These are phyloP conservation scores for Anacardium occidentale DNA, from an alignment of 345 rosid species.

Conservation along the genomic window DNA sequence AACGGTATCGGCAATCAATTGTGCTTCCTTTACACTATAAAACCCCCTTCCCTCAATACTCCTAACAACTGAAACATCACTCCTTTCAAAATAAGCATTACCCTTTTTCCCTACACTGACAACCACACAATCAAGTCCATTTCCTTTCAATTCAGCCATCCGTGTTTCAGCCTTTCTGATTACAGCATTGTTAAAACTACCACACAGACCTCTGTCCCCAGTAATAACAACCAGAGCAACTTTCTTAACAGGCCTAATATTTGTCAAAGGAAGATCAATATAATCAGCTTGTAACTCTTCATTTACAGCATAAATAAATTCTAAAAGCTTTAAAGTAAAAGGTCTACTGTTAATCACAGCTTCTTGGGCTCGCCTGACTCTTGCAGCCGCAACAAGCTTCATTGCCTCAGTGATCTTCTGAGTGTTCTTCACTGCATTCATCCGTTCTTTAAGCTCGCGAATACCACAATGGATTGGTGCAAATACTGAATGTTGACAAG, in stretches of 20 bases:
- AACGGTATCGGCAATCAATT: slow-evolving; percentile 72
- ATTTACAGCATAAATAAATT: slow-evolving; percentile 49
- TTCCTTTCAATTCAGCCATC: slow-evolving; percentile 51
- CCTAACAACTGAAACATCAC: slow-evolving; percentile 42
- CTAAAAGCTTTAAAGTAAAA: slow-evolving; percentile 57
- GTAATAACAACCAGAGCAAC: slow-evolving; percentile 68
- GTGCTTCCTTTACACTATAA: slow-evolving; percentile 82
- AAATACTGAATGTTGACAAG: slow-evolving; percentile 3
- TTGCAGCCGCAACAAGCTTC: slow-evolving; percentile 85
- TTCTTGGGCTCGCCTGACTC: slow-evolving; percentile 79
- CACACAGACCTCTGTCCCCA: slow-evolving; percentile 81
- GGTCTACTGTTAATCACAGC: slow-evolving; percentile 79
- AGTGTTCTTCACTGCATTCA: slow-evolving; percentile 56
- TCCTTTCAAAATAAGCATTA: slow-evolving; percentile 64
- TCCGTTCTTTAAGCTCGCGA: slow-evolving; percentile 62
- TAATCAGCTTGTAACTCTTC: slow-evolving; percentile 58
- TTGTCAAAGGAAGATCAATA: slow-evolving; percentile 64
- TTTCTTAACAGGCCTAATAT: slow-evolving; percentile 66
- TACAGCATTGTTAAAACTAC: slow-evolving; percentile 73
- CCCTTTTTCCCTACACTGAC: slow-evolving; percentile 87
- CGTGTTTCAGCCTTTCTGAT: slow-evolving; percentile 56
- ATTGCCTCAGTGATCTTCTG: slow-evolving; percentile 80
- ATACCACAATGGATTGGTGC: slow-evolving; percentile 44
- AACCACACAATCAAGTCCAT: slow-evolving; percentile 57
- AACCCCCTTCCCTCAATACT: slow-evolving; percentile 56